These are phyloP conservation scores for Polytolypa hystricis DNA, from an alignment of 2,329 filamentous ascomycete species.

Conservation along the genomic window DNA sequence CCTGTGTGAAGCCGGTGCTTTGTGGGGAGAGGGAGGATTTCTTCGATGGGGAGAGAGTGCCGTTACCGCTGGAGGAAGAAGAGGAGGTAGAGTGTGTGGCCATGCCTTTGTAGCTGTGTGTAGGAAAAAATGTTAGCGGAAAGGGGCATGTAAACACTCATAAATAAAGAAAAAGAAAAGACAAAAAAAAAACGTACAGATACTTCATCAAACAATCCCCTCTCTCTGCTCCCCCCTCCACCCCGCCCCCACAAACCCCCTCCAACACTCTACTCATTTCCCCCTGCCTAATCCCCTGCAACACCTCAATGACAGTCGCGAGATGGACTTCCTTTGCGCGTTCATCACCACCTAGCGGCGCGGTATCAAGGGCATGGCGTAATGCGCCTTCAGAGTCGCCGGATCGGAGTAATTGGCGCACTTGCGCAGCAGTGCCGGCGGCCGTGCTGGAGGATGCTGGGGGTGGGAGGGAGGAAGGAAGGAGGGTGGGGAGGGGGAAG, in stretches of 20 bases:
- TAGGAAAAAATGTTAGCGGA: no score
- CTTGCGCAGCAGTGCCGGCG: slow-evolving; percentile 64
- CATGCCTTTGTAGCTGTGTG: slow-evolving; percentile 83
- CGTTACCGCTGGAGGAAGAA: slow-evolving; percentile 23
- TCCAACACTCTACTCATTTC: slow-evolving; percentile 87
- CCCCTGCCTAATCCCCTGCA: slow-evolving; percentile 90
- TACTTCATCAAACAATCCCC: slow-evolving; percentile 97
- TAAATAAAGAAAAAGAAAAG: no score
- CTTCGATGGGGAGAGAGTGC: slow-evolving; percentile 39
- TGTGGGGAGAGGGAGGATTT: slow-evolving; percentile 53
- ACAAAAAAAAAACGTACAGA: slow-evolving; percentile 51
- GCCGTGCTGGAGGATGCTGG: slow-evolving; percentile 68
- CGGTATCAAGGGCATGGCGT: slow-evolving; percentile 70
- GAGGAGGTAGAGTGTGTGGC: no score
- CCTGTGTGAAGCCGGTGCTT: slow-evolving; percentile 79
- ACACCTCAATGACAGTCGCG: slow-evolving; percentile 78
- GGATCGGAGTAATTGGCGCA: slow-evolving; percentile 75
- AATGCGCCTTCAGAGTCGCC: slow-evolving; percentile 82
- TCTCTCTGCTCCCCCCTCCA: slow-evolving; percentile 70
- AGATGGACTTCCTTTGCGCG: slow-evolving; percentile 69
- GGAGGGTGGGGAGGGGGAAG: slow-evolving; percentile 78
- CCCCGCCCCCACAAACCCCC: slow-evolving; percentile 65
- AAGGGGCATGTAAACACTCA: no score
- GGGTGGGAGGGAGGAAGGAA: slow-evolving; percentile 56
- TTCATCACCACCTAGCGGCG: slow-evolving; percentile 52